Percentiles rank a stretch among this genome's conserved stretches.
Conservation (phyloP, 1,284 basidiomycete genomes). For the Leccinum glutinopallens region DNA sequence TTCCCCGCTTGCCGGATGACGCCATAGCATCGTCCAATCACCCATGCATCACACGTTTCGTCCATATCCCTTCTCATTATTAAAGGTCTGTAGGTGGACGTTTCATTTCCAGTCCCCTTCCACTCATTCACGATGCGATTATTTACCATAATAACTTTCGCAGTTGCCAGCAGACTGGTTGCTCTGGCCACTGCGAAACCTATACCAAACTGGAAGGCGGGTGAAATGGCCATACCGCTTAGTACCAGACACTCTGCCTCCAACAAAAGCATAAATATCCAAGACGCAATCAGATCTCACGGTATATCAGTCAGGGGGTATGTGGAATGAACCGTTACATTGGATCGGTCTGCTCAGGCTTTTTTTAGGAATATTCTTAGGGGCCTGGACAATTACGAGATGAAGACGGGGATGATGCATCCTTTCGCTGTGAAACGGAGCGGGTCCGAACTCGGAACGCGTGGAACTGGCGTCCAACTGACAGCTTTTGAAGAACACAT, state of each 20-base stretch:
- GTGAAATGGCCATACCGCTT: neutral
- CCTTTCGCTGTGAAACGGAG: neutral
- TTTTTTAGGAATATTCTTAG: neutral
- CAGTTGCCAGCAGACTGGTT: neutral
- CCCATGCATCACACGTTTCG: too few species aligned
- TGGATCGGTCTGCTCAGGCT: neutral
- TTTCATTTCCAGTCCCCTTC: neutral
- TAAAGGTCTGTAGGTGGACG: neutral
- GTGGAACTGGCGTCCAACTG: neutral
- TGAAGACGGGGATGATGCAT: neutral
- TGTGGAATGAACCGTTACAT: neutral
- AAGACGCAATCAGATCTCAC: neutral
- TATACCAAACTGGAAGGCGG: neutral
- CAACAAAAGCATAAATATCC: neutral
- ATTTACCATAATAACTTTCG: neutral
- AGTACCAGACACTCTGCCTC: neutral
- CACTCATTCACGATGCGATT: too few species aligned
- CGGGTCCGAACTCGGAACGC: neutral
- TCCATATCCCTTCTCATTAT: neutral
- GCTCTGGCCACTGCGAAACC: neutral
- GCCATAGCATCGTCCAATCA: too few species aligned
- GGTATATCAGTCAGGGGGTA: neutral
- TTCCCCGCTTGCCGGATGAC: too few species aligned
- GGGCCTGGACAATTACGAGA: neutral
- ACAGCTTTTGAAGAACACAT: too few species aligned